These are phyloP conservation scores for Populus euphratica DNA, from an alignment of 345 rosid species.

Conservation along the genomic window DNA sequence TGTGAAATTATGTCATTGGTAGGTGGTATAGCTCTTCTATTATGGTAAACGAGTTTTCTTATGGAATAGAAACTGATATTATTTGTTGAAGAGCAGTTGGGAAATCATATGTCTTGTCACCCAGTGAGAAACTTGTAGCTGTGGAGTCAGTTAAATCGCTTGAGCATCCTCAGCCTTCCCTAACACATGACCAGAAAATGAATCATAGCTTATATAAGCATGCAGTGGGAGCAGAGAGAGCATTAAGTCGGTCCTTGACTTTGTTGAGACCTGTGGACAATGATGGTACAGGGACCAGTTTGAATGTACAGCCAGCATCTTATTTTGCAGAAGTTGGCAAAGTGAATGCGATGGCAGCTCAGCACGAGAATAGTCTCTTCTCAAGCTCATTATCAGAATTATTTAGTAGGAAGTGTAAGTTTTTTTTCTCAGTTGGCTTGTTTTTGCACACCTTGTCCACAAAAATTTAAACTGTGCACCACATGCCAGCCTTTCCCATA, in stretches of 20 bases:
- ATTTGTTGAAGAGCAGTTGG: slow-evolving; percentile 27
- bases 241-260: slow-evolving; percentile 24
- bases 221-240: slow-evolving; percentile 35
- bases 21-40: not conserved
- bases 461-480: not conserved
- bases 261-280: slow-evolving; percentile 40
- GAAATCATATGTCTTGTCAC: slow-evolving; percentile 24
- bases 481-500: not conserved
- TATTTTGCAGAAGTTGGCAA: slow-evolving; percentile 32
- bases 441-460: not conserved
- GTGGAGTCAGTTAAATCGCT: slow-evolving; percentile 24
- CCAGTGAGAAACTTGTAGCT: slow-evolving; percentile 25
- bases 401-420: slow-evolving; percentile 65
- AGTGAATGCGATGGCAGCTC: slow-evolving; percentile 37
- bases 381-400: slow-evolving; percentile 87
- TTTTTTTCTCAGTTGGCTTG: slow-evolving; percentile 6
- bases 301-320: slow-evolving; percentile 30
- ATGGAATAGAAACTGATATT: slow-evolving; percentile 17
- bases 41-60: slow-evolving; percentile 7
- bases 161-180: slow-evolving; percentile 24
- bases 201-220: slow-evolving; percentile 28
- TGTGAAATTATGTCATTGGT: not conserved
- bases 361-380: slow-evolving; percentile 82
- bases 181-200: slow-evolving; percentile 26
- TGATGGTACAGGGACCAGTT: slow-evolving; percentile 43